These are phyloP conservation scores for Hygrophoropsis aurantiaca DNA, from an alignment of 768 basidiomycete species.

Conservation along the genomic window DNA sequence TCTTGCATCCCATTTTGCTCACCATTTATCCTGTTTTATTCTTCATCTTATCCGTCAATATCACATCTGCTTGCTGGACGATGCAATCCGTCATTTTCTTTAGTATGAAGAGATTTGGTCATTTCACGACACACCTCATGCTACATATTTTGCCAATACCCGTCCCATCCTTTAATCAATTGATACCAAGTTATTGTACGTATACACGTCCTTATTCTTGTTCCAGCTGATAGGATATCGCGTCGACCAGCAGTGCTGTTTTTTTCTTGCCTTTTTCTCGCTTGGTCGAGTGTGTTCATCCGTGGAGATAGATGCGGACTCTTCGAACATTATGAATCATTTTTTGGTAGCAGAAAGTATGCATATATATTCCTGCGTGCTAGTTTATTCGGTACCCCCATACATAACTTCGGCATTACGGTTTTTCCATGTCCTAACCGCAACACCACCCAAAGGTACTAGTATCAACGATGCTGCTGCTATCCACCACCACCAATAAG, in stretches of 20 bases:
- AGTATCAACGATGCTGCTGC: slow-evolving; percentile 11
- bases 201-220: slow-evolving; percentile 2
- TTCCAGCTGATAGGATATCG: neutral
- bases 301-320: slow-evolving; percentile 1
- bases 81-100: slow-evolving; percentile 16
- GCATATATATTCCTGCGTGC: too few species aligned
- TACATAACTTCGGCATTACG: slow-evolving; percentile 9
- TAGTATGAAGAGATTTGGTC: neutral
- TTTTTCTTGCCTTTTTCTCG: slow-evolving; percentile 2
- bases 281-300: neutral
- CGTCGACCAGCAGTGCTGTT: neutral
- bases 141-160: neutral
- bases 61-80: slow-evolving; percentile 30
- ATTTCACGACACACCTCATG: slow-evolving; percentile 2
- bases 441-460: slow-evolving; percentile 18
- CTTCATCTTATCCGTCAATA: neutral
- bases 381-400: neutral
- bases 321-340: too few species aligned
- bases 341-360: too few species aligned
- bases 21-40: neutral
- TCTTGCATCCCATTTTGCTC: neutral
- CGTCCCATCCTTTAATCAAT: too few species aligned
- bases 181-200: neutral
- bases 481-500: slow-evolving; percentile 10
- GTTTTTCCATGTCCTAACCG: slow-evolving; percentile 20